Base-by-base conservation (phyloP, 2,329 filamentous ascomycete genomes). In the Colletotrichum somersetense region DNA sequence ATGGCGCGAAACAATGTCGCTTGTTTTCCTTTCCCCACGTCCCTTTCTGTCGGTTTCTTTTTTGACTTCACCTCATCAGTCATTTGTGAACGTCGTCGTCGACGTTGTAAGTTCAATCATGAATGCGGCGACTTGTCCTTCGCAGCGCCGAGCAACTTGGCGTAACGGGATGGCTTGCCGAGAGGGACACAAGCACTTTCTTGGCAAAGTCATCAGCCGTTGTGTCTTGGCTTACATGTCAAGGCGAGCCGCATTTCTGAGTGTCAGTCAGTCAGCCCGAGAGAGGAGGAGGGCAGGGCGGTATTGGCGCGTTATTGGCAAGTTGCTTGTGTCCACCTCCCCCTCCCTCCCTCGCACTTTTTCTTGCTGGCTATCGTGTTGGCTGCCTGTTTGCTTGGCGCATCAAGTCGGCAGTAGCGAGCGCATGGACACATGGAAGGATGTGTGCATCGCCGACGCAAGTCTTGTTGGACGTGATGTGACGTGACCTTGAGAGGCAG, bases 131-230 rank as follows among this genome's bases (percentile, higher is more conserved):
- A 70, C 70, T 62, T 68, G 5, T n/a, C 33, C 56, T 66, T 70
- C 66, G 70, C 70, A 72, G 70, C 61, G 70, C 70, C 70, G 59
- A 72, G 70, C 66, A 40, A 64, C 70, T 72, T 72, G 70, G 70
- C 70, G 61, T 38, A 59, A 56, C 70, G 70, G 70, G 70, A 65
- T 70, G 70, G 70, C 70, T 72, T 72, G 66, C 70, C 66, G 70
- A 70, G 70, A 55, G 40, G 59, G 40, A 70, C 35, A 72, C 70
- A 72, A 72, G 70, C 70, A 65, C 70, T 72, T 70, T 72, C 70
- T 72, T 72, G 66, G 70, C 70, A 72, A 50, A 72, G 42, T 62
- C 53, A 61, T 69, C 42, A 53, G 40, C 66, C 55, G 70, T 70
- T 57, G 66, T 12, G 61, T 72, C 70, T 72, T 72, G 70, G 70